A percentile compares a stretch with the other conserved stretches of the same genome.
Conservation (phyloP, 768 basidiomycete species). For the Rhodotorula babjevae region DNA sequence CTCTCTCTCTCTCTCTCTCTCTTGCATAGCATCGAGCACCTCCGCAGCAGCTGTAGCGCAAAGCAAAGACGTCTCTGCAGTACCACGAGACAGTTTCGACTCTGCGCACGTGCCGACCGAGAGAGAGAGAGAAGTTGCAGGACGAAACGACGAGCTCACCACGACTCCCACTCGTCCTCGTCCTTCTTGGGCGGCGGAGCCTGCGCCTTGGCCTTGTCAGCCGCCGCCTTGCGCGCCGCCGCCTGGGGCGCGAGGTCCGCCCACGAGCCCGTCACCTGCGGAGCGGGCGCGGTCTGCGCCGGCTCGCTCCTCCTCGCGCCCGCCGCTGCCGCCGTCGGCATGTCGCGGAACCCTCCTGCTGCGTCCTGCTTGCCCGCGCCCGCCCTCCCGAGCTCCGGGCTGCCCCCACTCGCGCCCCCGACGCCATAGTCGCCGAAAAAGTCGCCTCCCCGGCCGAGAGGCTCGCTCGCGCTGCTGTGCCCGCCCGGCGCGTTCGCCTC, state of each 20-base stretch:
- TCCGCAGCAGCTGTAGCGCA: no score
- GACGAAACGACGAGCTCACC: slow-evolving; percentile 2
- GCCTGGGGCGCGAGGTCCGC: slow-evolving; percentile 32
- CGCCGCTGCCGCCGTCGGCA: slow-evolving; percentile 4
- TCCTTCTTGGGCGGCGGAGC: background rate
- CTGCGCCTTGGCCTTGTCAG: slow-evolving; percentile 1
- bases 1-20: no score
- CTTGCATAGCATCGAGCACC: background rate
- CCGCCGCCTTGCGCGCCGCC: slow-evolving; percentile 8
- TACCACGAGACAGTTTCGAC: background rate
- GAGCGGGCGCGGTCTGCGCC: no score
- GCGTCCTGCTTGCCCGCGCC: background rate
- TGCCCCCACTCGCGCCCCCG: no score
- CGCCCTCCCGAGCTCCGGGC: no score
- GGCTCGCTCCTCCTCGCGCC: no score
- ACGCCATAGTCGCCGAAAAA: slow-evolving; percentile 18
- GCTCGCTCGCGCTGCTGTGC: background rate
- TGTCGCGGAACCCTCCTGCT: slow-evolving; percentile 9
- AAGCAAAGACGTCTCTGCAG: background rate
- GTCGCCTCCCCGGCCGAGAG: slow-evolving; percentile 11
- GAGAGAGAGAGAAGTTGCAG: background rate
- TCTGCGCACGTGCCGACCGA: no score
- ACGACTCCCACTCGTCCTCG: slow-evolving; percentile 30
- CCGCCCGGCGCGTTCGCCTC: slow-evolving; percentile 13
- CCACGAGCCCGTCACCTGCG: slow-evolving; percentile 11